phyloP scores from a whole-genome alignment of 148 eudicot genomes.

The Camellia japonica region DNA sequence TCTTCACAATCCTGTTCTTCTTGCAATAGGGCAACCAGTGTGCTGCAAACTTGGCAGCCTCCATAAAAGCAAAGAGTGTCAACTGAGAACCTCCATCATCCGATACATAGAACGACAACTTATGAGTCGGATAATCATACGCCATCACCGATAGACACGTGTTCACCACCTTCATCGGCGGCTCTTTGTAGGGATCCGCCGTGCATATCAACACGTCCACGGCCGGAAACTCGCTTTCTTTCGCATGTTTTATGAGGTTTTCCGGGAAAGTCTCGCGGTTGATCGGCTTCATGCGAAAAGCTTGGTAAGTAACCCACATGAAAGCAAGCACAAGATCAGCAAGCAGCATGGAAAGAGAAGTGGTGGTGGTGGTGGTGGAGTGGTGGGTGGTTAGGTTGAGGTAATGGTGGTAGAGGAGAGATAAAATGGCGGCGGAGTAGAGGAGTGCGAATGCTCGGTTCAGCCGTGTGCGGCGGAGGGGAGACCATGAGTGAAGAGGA shows the following conservation, averaged over 20 bases:
- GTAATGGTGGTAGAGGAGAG: conserved; percentile 49
- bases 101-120: conserved; percentile 73
- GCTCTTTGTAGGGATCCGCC: conserved; percentile 81
- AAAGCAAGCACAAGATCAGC: conserved; percentile 54
- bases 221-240: conserved; percentile 31
- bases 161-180: conserved; percentile 67
- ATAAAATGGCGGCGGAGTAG: conserved; percentile 41
- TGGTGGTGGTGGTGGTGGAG: conserved; percentile 19
- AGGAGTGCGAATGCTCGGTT: conserved; percentile 54
- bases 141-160: conserved; percentile 84
- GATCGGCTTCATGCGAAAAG: conserved; percentile 54
- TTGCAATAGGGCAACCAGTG: conserved; percentile 73
- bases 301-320: conserved; percentile 53
- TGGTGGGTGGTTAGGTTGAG: conserved; percentile 11
- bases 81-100: conserved; percentile 81
- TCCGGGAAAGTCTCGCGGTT: conserved; percentile 40
- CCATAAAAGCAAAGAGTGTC: conserved; percentile 67
- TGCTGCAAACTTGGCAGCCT: conserved; percentile 69
- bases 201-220: conserved; percentile 79
- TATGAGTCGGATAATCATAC: conserved; percentile 67
- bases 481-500: conserved; percentile 33
- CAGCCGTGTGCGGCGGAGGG: conserved; percentile 26
- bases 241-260: conserved; percentile 28
- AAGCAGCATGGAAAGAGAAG: conserved; percentile 26
- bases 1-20: conserved; percentile 38